Base-by-base conservation (phyloP, 768 basidiomycete species). In the Dendrothele bispora region DNA sequence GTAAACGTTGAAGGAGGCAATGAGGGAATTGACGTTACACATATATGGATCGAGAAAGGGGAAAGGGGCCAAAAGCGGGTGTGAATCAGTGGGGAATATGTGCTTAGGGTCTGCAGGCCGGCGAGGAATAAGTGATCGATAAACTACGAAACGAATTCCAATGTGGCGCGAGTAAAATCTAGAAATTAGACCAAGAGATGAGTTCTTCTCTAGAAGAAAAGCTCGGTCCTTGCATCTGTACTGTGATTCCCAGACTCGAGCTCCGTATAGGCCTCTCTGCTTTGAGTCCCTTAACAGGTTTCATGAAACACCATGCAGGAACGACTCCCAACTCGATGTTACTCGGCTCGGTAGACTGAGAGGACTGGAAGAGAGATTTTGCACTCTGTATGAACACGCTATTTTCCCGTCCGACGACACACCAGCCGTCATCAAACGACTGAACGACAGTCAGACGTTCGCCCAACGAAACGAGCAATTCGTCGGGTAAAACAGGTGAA, bases 351-450 rank as follows among this genome's bases (percentile, higher is more conserved):
- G 47, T 56, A 28, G 47, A 44, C 5, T 18, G 48, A 14, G 35
- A 26, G 6, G 61, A 53, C 10, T 67, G 61, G 57, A 78, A 78
- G 30, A 75, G 46, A 1, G 74, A 75, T 54, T 71, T 71, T 8
- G 70, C 55, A 22, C 55, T 56, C 5, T 63, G 47, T 15, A 64
- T 56, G 21, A 68, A 57, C 21, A 64, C 58, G 50, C 54, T 50
- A 32, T 32, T 32, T n/a, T 32, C 30, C 10, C 10, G 30, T 10
- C 10, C n/a, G n/a, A n/a, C 84, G 43, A 87, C 72, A 55, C 84
- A 88, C 88, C 88, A 91, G 2, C 87, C 88, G 48, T 91, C 88
- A 49, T 90, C 84, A 55, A 83, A 87, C 4, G 80, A 79, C 50
- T 80, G 78, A 3, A 88, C 71, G 24, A 89, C 65, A 1, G 75